A percentile compares a stretch with the other conserved stretches of the same genome.
Evolutionary conservation across 305 asterid genomes (phyloP).

Genomic region (Nicotiana rustica): DNA sequence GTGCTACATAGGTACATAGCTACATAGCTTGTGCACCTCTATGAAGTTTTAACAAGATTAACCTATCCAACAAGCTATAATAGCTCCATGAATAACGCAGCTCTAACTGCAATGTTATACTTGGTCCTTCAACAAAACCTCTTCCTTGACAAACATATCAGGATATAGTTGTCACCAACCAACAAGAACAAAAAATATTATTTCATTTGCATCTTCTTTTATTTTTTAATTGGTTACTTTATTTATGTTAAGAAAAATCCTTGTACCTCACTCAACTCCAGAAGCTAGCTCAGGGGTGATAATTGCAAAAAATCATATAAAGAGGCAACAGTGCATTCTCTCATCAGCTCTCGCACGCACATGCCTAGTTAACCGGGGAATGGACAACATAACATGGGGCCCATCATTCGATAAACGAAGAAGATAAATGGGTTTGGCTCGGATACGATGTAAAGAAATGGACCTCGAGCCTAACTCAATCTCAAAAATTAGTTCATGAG

Average conservation of each 20-base stretch:
- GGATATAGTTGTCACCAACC: background rate
- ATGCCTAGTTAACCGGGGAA: background rate
- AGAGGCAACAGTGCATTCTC: background rate
- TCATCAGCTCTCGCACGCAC: background rate
- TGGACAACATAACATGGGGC: background rate
- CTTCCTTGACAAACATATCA: background rate
- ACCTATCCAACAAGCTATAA: background rate
- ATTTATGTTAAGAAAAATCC: background rate
- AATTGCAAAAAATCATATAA: background rate
- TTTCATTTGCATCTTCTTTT: slow-evolving; percentile 18
- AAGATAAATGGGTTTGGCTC: background rate
- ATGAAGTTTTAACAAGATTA: background rate
- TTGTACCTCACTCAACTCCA: background rate
- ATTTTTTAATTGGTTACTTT: background rate
- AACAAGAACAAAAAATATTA: background rate
- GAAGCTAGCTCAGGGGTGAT: background rate
- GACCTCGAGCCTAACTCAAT: background rate
- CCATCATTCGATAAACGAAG: background rate
- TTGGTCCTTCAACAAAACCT: background rate
- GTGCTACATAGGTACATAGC: background rate
- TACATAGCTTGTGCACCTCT: background rate
- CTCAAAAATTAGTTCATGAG: background rate
- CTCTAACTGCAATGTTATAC: background rate
- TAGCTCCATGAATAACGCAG: background rate
- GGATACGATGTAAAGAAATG: background rate